Evolutionary conservation across 2,329 filamentous ascomycete genomes (phyloP).

Genomic region (Fusarium hostae): DNA sequence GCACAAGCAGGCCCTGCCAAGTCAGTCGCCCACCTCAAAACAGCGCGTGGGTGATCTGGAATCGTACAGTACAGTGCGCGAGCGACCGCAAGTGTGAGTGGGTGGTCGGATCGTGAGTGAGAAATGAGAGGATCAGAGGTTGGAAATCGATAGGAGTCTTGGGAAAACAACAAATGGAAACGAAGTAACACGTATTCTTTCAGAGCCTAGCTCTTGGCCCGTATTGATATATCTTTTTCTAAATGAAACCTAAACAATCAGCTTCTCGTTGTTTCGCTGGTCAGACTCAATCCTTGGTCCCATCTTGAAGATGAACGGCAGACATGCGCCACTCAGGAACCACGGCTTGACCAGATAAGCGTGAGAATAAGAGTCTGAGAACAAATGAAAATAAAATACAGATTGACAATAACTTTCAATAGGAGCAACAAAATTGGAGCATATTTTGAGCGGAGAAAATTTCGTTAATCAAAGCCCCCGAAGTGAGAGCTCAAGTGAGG

Average conservation of each 20-base stretch:
- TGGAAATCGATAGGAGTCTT: conserved; percentile 5
- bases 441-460: conserved; percentile 26
- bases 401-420: not conserved
- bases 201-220: not conserved
- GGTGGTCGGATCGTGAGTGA: conserved; percentile 37
- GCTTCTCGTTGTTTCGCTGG: not conserved
- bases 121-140: conserved; percentile 27
- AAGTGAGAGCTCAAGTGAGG: conserved; percentile 32
- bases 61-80: conserved; percentile 42
- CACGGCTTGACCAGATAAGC: conserved; percentile 1
- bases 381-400: not conserved
- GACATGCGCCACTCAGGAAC: conserved; percentile 13
- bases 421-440: conserved; percentile 13
- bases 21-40: conserved; percentile 32
- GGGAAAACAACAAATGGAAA: not conserved
- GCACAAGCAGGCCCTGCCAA: conserved; percentile 42
- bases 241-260: not conserved
- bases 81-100: conserved; percentile 25
- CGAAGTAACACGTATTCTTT: not conserved
- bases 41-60: conserved; percentile 41
- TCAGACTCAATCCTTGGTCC: conserved; percentile 27
- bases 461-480: conserved; percentile 29
- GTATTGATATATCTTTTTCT: not conserved
- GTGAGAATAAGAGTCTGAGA: not conserved
- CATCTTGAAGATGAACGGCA: conserved; percentile 17